These are phyloP conservation scores for Phytophthora hybrid DNA, from an alignment of 352 stramenopile species.

Conservation along the genomic window DNA sequence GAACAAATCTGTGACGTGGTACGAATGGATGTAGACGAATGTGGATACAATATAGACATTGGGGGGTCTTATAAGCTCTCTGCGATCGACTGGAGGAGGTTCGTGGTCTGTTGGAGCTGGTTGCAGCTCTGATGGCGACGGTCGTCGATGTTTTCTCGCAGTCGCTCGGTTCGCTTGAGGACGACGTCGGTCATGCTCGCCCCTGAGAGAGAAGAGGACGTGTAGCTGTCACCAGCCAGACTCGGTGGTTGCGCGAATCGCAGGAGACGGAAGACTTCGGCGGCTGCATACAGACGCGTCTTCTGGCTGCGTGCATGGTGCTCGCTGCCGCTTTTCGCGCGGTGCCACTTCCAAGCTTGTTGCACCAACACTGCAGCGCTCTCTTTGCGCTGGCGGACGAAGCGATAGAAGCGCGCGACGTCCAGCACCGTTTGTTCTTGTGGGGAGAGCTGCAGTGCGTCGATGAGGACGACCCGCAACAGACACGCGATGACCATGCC, in stretches of 20 bases:
- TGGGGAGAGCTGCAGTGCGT: conserved; percentile 57
- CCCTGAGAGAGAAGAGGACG: conserved; percentile 15
- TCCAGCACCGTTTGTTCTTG: conserved; percentile 71
- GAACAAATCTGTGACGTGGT: not conserved
- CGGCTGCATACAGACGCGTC: conserved; percentile 53
- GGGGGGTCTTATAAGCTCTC: not conserved
- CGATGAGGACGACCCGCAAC: conserved; percentile 67
- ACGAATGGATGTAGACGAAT: not conserved
- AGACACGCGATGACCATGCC: conserved; percentile 69
- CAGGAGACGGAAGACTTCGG: conserved; percentile 56
- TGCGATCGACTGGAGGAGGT: conserved; percentile 18
- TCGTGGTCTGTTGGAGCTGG: conserved; percentile 11
- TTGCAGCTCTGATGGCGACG: conserved; percentile 6
- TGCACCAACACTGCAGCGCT: conserved; percentile 60
- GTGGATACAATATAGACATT: no score
- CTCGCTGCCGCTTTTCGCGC: conserved; percentile 6
- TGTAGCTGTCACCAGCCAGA: conserved; percentile 22
- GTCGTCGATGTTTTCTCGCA: conserved; percentile 26
- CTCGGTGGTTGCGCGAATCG: conserved; percentile 55
- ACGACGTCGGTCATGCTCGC: conserved; percentile 26
- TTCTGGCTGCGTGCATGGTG: conserved; percentile 29
- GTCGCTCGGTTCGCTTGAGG: conserved; percentile 26
- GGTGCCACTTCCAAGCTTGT: conserved; percentile 50
- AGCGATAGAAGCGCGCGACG: conserved; percentile 66
- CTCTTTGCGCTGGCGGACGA: conserved; percentile 50